phyloP scores from a whole-genome alignment of 805 yeast genomes.

The Suhomyces canberraensis region DNA sequence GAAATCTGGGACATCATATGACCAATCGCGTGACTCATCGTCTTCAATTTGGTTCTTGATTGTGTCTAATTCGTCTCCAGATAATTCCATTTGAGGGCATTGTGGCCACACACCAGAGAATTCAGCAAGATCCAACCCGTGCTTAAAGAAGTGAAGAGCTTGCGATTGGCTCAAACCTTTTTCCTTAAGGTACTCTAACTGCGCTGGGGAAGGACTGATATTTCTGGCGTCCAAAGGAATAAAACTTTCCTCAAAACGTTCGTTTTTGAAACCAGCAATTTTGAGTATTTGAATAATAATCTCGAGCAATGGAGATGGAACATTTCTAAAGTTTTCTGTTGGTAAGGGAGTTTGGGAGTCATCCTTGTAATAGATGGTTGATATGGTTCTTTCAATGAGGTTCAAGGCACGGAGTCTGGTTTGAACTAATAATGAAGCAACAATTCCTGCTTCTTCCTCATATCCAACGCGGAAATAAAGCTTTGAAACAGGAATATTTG shows the following conservation, averaged over 20 bases:
- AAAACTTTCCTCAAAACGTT: slow-evolving; percentile 33
- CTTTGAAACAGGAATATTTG: slow-evolving; percentile 38
- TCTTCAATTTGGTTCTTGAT: slow-evolving; percentile 7
- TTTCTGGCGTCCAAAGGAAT: slow-evolving; percentile 28
- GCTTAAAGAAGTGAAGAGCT: slow-evolving; percentile 24
- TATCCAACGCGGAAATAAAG: slow-evolving; percentile 11
- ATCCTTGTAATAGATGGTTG: slow-evolving; percentile 2
- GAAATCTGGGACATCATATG: slow-evolving; percentile 11
- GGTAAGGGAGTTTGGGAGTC: background rate
- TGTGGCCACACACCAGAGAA: slow-evolving; percentile 13
- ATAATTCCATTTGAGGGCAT: slow-evolving; percentile 16
- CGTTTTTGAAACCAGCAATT: slow-evolving; percentile 20
- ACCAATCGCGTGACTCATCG: slow-evolving; percentile 8
- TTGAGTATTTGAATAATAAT: slow-evolving; percentile 45
- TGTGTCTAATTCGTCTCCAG: slow-evolving; percentile 14
- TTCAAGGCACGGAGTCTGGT: slow-evolving; percentile 39
- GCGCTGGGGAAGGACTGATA: slow-evolving; percentile 38
- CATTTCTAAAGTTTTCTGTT: slow-evolving; percentile 13
- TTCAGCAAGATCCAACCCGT: slow-evolving; percentile 15
- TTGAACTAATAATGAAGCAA: slow-evolving; percentile 35
- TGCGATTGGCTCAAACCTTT: slow-evolving; percentile 20
- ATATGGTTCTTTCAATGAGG: slow-evolving; percentile 11
- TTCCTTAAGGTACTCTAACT: slow-evolving; percentile 22
- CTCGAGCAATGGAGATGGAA: slow-evolving; percentile 41
- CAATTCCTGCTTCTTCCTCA: slow-evolving; percentile 16